phyloP scores from a whole-genome alignment of 306 rosid genomes.

The Acacia confusa region DNA sequence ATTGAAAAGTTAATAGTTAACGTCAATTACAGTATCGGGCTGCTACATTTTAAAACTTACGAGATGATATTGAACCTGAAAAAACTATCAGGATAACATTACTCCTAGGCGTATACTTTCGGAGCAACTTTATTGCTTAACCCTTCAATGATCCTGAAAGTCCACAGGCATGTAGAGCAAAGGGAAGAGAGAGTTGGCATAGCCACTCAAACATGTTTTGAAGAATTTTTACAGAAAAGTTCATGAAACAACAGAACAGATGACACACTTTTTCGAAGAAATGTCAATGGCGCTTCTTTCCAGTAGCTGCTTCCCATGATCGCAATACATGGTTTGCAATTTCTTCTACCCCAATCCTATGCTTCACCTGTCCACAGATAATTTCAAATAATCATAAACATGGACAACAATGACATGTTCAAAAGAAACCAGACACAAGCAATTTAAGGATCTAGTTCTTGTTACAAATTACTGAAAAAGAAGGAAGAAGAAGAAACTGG shows the following conservation, averaged over 20 bases:
- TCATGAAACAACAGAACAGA: background rate
- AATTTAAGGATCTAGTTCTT: background rate
- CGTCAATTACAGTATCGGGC: too few species aligned
- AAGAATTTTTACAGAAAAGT: conserved; percentile 8
- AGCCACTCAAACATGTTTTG: background rate
- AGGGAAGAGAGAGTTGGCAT: background rate
- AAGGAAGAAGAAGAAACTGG: background rate
- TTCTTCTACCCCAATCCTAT: conserved; percentile 74
- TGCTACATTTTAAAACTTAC: too few species aligned
- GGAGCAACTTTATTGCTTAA: too few species aligned
- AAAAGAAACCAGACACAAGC: background rate
- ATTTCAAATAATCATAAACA: background rate
- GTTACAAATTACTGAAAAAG: background rate
- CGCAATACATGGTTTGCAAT: conserved; percentile 68
- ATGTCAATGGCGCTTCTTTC: conserved; percentile 64
- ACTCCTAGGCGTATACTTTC: too few species aligned
- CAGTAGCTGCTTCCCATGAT: conserved; percentile 74
- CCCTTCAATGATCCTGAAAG: background rate
- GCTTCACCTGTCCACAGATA: conserved; percentile 66
- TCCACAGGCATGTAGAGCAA: background rate
- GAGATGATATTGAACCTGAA: too few species aligned
- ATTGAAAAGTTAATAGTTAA: too few species aligned
- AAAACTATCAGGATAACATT: too few species aligned
- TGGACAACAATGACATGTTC: background rate
- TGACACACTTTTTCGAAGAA: background rate